These are phyloP conservation scores for Suillus brevipes DNA, from an alignment of 768 basidiomycete genomes.

Conservation along the genomic window DNA sequence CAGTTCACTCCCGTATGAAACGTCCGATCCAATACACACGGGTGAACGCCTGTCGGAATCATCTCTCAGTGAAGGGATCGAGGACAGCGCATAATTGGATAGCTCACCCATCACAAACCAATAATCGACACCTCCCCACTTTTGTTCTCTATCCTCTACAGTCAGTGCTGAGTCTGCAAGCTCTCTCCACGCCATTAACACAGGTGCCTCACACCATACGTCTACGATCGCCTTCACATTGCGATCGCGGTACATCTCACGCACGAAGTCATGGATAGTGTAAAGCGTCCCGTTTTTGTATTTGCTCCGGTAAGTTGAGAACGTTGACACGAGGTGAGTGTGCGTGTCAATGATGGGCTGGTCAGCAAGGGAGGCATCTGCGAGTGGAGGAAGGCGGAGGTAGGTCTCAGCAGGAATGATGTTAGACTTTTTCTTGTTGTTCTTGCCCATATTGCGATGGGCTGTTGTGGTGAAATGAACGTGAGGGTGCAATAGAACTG, in stretches of 20 bases:
- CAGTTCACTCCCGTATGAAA: not conserved
- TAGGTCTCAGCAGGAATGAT: constrained; percentile 33
- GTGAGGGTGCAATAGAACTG: constrained; percentile 14
- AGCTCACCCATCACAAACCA: constrained; percentile 80
- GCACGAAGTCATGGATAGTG: constrained; percentile 69
- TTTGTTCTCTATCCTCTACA: constrained; percentile 42
- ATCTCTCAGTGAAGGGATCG: constrained; percentile 1
- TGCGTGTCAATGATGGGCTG: constrained; percentile 76
- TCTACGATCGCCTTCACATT: constrained; percentile 73
- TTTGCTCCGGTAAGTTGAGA: constrained; percentile 54
- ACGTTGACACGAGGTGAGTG: constrained; percentile 81
- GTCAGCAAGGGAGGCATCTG: constrained; percentile 12
- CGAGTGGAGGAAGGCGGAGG: constrained; percentile 34
- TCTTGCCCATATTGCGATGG: constrained; percentile 43
- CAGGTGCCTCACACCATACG: constrained; percentile 87
- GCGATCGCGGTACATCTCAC: constrained; percentile 55
- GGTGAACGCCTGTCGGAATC: constrained; percentile 61
- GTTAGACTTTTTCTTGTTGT: constrained; percentile 30
- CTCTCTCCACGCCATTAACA: constrained; percentile 60
- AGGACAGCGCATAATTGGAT: not conserved
- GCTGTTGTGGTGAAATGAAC: constrained; percentile 41
- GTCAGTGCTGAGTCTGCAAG: constrained; percentile 70
- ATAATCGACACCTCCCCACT: constrained; percentile 74
- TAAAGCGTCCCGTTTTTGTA: constrained; percentile 58
- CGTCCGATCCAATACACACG: constrained; percentile 43